Percentiles rank a stretch among this genome's conserved stretches.
Conservation (phyloP, 2,329 filamentous ascomycete genomes). For the Colletotrichum falcatum region DNA sequence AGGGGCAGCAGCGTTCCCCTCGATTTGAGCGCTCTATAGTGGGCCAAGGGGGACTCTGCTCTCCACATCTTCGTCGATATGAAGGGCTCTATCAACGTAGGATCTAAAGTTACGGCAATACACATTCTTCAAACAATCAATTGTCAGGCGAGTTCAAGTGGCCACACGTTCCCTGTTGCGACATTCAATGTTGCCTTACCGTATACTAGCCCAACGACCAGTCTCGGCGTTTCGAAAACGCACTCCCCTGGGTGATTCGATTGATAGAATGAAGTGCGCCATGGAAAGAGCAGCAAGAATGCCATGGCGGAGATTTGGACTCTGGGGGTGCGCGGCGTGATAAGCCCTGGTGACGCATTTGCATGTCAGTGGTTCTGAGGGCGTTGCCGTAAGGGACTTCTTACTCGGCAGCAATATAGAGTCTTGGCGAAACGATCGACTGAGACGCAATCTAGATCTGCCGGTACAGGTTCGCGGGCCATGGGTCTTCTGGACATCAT, state of each 20-base stretch:
- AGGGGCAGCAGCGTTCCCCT: constrained; percentile 94
- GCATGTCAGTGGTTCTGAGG: neutral
- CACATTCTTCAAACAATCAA: neutral
- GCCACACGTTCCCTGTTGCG: neutral
- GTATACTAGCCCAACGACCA: neutral
- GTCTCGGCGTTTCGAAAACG: neutral
- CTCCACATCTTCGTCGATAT: neutral
- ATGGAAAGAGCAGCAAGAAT: neutral
- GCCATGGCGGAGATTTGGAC: neutral
- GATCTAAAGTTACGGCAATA: neutral
- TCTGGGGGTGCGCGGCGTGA: no score
- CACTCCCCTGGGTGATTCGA: neutral
- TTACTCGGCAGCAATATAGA: neutral
- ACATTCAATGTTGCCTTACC: neutral
- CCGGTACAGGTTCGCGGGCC: constrained; percentile 5
- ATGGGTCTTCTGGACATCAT: neutral
- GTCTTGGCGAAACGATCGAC: constrained; percentile 30
- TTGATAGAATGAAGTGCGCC: neutral
- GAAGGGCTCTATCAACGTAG: neutral
- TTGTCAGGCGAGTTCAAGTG: neutral
- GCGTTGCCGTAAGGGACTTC: neutral
- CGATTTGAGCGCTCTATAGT: constrained; percentile 74
- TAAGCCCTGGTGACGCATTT: constrained; percentile 2
- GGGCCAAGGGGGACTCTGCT: neutral
- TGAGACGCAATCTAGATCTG: constrained; percentile 23